Percentiles rank a stretch among this genome's conserved stretches.
phyloP scores from a whole-genome alignment of 208 protist genomes.

The Acanthamoeba lugdunensis region DNA sequence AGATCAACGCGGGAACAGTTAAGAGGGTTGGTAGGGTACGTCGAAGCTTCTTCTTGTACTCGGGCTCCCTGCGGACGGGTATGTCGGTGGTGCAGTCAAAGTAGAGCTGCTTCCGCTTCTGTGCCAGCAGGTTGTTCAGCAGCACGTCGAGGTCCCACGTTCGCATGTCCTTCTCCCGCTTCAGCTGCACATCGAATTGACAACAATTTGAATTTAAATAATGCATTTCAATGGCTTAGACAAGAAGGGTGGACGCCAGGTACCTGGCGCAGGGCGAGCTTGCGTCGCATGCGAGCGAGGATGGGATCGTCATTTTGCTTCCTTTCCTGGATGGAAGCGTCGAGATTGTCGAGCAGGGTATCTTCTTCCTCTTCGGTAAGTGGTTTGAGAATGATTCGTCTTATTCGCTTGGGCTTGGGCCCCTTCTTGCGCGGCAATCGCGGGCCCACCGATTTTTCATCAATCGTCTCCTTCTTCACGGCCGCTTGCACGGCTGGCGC shows the following conservation, averaged over 20 bases:
- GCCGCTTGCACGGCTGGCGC: too few relatives aligned
- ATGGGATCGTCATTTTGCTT: background rate
- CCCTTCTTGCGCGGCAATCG: background rate
- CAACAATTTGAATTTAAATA: background rate
- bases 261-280: background rate
- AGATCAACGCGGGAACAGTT: too few relatives aligned
- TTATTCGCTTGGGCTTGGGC: background rate
- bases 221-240: background rate
- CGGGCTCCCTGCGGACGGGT: background rate
- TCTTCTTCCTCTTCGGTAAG: background rate
- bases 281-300: slow-evolving; percentile 14
- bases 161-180: slow-evolving; percentile 17
- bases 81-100: slow-evolving; percentile 31
- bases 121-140: slow-evolving; percentile 6
- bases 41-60: slow-evolving; percentile 41
- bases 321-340: background rate
- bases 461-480: background rate
- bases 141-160: background rate
- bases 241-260: background rate
- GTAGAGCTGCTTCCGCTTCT: background rate
- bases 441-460: background rate
- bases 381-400: slow-evolving; percentile 23
- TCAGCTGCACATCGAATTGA: background rate
- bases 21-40: background rate
- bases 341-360: background rate